phyloP scores from a whole-genome alignment of 1,139 yeast species.

The Lodderomyces orthopsilosis region DNA sequence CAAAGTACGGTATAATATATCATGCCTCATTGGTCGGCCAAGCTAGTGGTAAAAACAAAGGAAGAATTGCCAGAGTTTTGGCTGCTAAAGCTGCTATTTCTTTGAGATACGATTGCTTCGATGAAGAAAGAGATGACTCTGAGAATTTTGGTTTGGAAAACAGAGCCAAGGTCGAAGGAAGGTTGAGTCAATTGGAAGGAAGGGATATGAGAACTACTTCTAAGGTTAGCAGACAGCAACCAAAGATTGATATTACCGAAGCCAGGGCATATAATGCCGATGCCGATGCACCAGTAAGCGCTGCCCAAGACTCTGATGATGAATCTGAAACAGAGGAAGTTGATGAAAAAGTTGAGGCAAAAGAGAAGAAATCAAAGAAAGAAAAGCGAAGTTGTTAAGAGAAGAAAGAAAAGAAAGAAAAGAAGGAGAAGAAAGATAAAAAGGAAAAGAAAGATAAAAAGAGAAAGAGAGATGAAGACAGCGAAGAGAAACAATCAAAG shows the following conservation, averaged over 20 bases:
- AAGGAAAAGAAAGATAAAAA: constrained; percentile 42
- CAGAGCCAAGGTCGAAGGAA: constrained; percentile 89
- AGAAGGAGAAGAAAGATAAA: constrained; percentile 42
- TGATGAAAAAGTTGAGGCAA: constrained; percentile 24
- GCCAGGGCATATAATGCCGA: constrained; percentile 91
- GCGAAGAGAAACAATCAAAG: constrained; percentile 17
- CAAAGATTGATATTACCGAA: constrained; percentile 81
- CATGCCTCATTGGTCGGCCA: constrained; percentile 96
- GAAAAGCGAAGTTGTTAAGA: constrained; percentile 48
- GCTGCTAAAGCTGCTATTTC: constrained; percentile 99
- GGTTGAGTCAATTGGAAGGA: constrained; percentile 95
- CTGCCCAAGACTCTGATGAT: constrained; percentile 36
- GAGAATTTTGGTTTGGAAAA: constrained; percentile 90
- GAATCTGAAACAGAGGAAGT: constrained; percentile 42
- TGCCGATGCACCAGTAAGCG: constrained; percentile 64
- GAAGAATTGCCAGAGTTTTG: constrained; percentile 96
- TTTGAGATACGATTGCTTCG: constrained; percentile 91
- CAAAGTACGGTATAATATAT: constrained; percentile 95
- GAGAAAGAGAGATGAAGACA: constrained; percentile 16
- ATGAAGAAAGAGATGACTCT: constrained; percentile 96
- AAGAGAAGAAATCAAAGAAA: constrained; percentile 31
- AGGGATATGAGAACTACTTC: constrained; percentile 84
- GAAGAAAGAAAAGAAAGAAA: constrained; percentile 41
- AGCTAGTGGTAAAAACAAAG: constrained; percentile 96
- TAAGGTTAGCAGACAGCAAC: constrained; percentile 69